Percentiles rank a stretch among this genome's conserved stretches.
Conservation (phyloP, 2,329 filamentous ascomycete species). For the Penicillium concentricum region DNA sequence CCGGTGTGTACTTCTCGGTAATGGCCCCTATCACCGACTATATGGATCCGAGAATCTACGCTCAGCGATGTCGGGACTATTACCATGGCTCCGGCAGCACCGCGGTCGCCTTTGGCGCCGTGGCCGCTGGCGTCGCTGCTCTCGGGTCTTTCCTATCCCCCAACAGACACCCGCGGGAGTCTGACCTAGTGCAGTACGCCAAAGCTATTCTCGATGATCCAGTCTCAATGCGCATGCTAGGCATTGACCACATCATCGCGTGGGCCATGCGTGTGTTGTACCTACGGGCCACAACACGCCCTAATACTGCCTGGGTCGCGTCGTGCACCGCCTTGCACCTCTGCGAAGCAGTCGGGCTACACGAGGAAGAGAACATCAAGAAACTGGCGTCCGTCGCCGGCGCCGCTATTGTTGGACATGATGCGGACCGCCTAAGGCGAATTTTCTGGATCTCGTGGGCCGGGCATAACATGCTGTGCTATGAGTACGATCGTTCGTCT, state of each 20-base stretch:
- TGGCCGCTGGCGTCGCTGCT: slow-evolving; percentile 30
- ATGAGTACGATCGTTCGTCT: slow-evolving; percentile 33
- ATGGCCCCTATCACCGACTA: slow-evolving; percentile 24
- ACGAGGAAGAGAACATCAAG: slow-evolving; percentile 31
- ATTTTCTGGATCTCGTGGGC: slow-evolving; percentile 39
- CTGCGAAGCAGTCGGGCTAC: slow-evolving; percentile 28
- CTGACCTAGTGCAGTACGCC: slow-evolving; percentile 31
- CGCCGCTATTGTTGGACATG: slow-evolving; percentile 26
- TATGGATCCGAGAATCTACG: slow-evolving; percentile 26
- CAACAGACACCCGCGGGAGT: slow-evolving; percentile 24
- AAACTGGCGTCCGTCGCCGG: slow-evolving; percentile 25
- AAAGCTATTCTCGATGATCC: slow-evolving; percentile 35
- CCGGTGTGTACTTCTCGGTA: slow-evolving; percentile 23
- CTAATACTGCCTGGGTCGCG: slow-evolving; percentile 33
- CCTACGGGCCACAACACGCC: slow-evolving; percentile 32
- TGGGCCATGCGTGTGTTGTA: slow-evolving; percentile 33
- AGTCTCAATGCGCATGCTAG: slow-evolving; percentile 25
- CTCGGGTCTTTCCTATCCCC: slow-evolving; percentile 31
- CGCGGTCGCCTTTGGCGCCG: slow-evolving; percentile 24
- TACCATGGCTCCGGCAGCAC: slow-evolving; percentile 19
- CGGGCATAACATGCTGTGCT: slow-evolving; percentile 32
- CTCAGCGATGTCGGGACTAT: slow-evolving; percentile 30
- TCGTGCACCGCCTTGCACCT: slow-evolving; percentile 34
- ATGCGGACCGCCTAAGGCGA: slow-evolving; percentile 30
- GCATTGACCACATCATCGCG: slow-evolving; percentile 31